Base-by-base conservation (phyloP, 129 eudicot species). In the Ambrosia trifida region DNA sequence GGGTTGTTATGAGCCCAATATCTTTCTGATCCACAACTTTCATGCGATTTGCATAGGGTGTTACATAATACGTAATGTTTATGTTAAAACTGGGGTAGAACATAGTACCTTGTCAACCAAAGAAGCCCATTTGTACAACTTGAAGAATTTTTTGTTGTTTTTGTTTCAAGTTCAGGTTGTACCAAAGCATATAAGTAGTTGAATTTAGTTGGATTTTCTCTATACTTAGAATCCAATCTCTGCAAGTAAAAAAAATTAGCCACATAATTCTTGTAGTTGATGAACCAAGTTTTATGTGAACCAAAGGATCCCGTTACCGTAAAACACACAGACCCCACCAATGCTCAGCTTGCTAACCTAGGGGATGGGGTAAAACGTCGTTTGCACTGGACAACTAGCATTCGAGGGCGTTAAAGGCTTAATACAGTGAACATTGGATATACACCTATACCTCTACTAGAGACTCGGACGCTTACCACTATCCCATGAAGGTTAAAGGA, bases 81-180 rank as follows among this genome's bases (percentile, higher is more conserved):
- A 13, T 32, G 52, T 58, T 33, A 43, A 46, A 45, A 17, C 20
- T 3, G 52, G 61, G 12, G 28, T 17, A 9, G n/a, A 47, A 64
- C n/a, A 36, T 50, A 19, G 56, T 73, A 89, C 98, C 98, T 92
- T 76, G 96, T 92, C 68, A 92, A 77, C 98, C 98, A 92, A 81
- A 92, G 90, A 87, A 92, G 96, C 66, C 96, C 98, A 73, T 92
- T 92, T 46, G 90, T 87, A 72, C 96, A 92, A 74, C 96, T 92
- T 59, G 96, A 92, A 72, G 96, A 85, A 77, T 79, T 87, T 85
- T 89, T 87, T 46, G 98, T 87, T 47, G 91, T 84, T 79, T 89
- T 89, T 52, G 91, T 85, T 78, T 87, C 88, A 80, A 92, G 74
- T 83, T 92, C 98, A 57, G 85, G 95, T 78, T 80, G 85, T 64